Evolutionary conservation across 2,329 filamentous ascomycete species (phyloP).

Genomic region (Cordyceps militaris): DNA sequence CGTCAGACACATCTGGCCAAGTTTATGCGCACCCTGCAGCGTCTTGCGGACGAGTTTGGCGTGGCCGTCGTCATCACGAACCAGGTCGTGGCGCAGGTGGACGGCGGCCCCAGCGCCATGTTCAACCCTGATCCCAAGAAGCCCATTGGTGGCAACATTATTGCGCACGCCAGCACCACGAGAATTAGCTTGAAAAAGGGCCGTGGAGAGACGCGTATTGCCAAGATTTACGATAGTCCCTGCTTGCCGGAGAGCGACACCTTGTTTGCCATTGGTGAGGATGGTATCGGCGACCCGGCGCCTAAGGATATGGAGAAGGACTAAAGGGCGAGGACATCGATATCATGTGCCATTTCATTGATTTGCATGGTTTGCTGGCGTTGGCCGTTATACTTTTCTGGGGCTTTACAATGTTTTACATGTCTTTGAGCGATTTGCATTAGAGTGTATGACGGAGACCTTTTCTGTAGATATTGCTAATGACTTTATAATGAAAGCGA

Average conservation of each 20-base stretch:
- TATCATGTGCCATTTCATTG: conserved; percentile 18
- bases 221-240: conserved; percentile 98
- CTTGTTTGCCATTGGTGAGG: conserved; percentile 93
- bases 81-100: conserved; percentile 96
- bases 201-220: conserved; percentile 87
- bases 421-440: neutral
- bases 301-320: conserved; percentile 94
- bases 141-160: conserved; percentile 97
- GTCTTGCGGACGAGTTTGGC: conserved; percentile 76
- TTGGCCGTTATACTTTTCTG: conserved; percentile 17
- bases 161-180: conserved; percentile 94
- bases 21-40: conserved; percentile 78
- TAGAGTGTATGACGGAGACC: neutral
- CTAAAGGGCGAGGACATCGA: conserved; percentile 23
- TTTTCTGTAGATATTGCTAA: neutral
- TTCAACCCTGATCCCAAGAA: conserved; percentile 99
- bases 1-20: conserved; percentile 84
- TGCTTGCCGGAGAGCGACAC: conserved; percentile 95
- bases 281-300: conserved; percentile 90
- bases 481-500: neutral
- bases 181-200: conserved; percentile 94
- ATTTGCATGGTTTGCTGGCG: conserved; percentile 26
- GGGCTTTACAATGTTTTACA: neutral
- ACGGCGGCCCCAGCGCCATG: conserved; percentile 93
- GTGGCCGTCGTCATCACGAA: conserved; percentile 99